Evolutionary conservation across 257 asterid genomes (phyloP).

Genomic region (Rehmannia glutinosa): DNA sequence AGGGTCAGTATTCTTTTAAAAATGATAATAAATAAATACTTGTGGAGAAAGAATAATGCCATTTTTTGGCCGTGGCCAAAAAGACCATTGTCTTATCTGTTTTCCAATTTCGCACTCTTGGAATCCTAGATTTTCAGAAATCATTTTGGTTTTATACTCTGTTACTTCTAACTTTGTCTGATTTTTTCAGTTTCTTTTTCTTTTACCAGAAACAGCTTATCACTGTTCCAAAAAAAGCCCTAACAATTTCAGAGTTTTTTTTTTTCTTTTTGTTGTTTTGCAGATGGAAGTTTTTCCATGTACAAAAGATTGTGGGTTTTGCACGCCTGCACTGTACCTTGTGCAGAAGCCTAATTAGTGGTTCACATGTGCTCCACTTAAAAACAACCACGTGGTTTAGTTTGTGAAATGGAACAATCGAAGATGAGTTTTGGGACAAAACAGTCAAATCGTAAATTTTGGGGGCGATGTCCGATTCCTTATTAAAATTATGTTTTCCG

Average conservation of each 20-base stretch:
- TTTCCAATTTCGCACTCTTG: not conserved
- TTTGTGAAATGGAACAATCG: too few relatives aligned
- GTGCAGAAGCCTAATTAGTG: not conserved
- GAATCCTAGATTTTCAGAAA: too few relatives aligned
- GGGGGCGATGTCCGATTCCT: too few relatives aligned
- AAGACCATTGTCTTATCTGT: constrained; percentile 5
- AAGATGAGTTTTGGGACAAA: too few relatives aligned
- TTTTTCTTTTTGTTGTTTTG: constrained; percentile 3
- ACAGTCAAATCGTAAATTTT: too few relatives aligned
- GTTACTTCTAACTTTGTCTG: constrained; percentile 9
- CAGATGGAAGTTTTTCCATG: not conserved
- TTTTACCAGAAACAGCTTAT: too few relatives aligned
- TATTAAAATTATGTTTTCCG: too few relatives aligned
- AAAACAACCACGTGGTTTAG: constrained; percentile 5
- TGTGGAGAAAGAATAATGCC: not conserved
- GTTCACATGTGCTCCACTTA: not conserved
- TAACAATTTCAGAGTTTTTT: not conserved
- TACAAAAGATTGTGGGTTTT: not conserved
- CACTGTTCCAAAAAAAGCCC: too few relatives aligned
- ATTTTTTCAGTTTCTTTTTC: too few relatives aligned
- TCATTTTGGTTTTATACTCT: not conserved
- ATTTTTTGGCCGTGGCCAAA: not conserved
- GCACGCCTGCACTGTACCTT: constrained; percentile 17
- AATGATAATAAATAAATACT: too few relatives aligned
- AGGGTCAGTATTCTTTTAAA: too few relatives aligned